These are phyloP conservation scores for Fraxinus floribunda DNA, from an alignment of 305 asterid genomes.

Conservation along the genomic window DNA sequence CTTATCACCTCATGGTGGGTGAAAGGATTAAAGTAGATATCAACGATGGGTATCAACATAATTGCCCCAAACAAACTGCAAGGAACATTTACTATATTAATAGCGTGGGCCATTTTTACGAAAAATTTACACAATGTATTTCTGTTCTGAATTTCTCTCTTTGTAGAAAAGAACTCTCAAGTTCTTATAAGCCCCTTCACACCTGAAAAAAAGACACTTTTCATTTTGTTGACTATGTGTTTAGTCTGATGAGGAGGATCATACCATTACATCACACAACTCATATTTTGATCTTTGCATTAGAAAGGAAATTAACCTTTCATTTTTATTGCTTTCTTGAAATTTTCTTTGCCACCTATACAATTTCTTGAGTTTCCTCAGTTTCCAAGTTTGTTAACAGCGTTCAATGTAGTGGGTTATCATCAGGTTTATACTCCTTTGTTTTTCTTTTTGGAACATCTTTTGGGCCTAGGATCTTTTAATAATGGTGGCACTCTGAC, in stretches of 20 bases:
- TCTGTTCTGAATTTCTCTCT: neutral
- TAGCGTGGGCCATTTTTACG: neutral
- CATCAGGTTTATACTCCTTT: neutral
- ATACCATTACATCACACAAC: neutral
- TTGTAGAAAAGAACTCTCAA: neutral
- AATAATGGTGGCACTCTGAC: neutral
- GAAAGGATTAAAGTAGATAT: neutral
- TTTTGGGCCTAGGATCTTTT: neutral
- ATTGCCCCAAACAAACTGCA: neutral
- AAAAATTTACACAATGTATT: neutral
- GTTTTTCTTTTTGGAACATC: neutral
- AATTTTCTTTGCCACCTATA: neutral
- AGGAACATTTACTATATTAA: neutral
- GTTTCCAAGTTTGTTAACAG: neutral
- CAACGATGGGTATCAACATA: neutral
- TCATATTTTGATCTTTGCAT: neutral
- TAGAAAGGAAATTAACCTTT: neutral
- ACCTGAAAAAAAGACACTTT: neutral
- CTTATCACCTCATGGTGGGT: neutral
- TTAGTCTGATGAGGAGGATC: neutral
- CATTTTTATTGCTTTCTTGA: neutral
- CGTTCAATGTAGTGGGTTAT: neutral
- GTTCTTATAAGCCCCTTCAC: neutral
- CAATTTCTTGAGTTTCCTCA: neutral
- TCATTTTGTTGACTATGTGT: neutral